A percentile compares a stretch with the other conserved stretches of the same genome.
Conservation (phyloP, 164 flowering plant species). For the Dillenia turbinata region DNA sequence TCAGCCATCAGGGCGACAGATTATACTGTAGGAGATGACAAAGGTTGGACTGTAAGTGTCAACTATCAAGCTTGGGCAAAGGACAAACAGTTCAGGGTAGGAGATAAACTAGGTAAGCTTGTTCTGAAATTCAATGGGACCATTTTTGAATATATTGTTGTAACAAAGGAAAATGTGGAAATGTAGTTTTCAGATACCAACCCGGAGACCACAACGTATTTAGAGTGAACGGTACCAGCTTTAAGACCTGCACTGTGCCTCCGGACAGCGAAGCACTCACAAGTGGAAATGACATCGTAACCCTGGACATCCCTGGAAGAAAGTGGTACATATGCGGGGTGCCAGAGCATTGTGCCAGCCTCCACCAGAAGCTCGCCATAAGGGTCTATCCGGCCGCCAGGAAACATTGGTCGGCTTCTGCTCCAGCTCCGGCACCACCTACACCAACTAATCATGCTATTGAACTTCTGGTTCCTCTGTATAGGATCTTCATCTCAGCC, state of each 20-base stretch:
- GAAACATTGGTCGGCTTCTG: no score
- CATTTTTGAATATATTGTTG: no score
- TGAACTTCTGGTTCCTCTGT: slow-evolving; percentile 3
- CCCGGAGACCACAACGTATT: slow-evolving; percentile 1
- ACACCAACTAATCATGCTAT: not conserved
- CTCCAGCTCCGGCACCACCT: slow-evolving; percentile 3
- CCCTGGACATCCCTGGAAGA: not conserved
- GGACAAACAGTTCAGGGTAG: not conserved
- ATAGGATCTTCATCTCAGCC: not conserved
- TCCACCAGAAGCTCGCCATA: no score
- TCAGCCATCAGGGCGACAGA: slow-evolving; percentile 5
- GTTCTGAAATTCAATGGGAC: not conserved
- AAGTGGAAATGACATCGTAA: slow-evolving; percentile 7
- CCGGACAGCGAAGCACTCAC: not conserved
- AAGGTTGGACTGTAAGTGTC: not conserved
- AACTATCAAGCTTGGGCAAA: not conserved
- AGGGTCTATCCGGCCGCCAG: no score
- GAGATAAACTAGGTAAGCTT: slow-evolving; percentile 3
- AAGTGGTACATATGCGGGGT: no score
- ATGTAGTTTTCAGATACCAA: slow-evolving; percentile 5
- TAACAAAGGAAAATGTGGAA: not conserved
- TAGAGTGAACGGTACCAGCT: slow-evolving; percentile 3
- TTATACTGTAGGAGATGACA: not conserved
- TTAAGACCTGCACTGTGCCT: slow-evolving; percentile 1
- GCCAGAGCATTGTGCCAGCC: no score